Percentiles rank a stretch among this genome's conserved stretches.
These are phyloP conservation scores for Aureobasidium pullulans DNA, from an alignment of 2,329 filamentous ascomycete genomes.

Conservation along the genomic window DNA sequence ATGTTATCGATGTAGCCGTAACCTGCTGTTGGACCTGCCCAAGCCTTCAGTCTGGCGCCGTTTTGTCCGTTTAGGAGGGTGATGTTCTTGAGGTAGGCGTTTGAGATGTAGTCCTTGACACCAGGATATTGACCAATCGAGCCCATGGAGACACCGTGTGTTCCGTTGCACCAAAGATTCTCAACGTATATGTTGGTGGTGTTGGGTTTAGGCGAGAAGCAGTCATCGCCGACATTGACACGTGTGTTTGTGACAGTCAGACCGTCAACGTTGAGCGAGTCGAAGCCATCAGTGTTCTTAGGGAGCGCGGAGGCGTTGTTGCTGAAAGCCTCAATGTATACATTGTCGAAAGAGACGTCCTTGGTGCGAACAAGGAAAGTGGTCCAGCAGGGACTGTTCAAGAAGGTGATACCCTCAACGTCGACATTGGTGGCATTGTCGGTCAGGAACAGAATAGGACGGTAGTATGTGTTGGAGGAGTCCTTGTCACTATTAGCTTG, in stretches of 20 bases:
- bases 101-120: conserved; percentile 43
- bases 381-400: conserved; percentile 57
- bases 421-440: conserved; percentile 54
- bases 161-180: conserved; percentile 47
- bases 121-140: conserved; percentile 45
- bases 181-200: conserved; percentile 50
- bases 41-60: conserved; percentile 54
- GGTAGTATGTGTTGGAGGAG: conserved; percentile 47
- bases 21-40: conserved; percentile 51
- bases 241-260: conserved; percentile 35
- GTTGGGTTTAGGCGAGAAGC: conserved; percentile 54
- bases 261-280: conserved; percentile 51
- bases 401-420: conserved; percentile 51
- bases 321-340: conserved; percentile 49
- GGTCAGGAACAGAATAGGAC: conserved; percentile 54
- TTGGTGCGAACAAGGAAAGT: conserved; percentile 55
- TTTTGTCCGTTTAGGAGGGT: conserved; percentile 38
- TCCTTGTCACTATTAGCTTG: not conserved
- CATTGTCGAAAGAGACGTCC: conserved; percentile 47
- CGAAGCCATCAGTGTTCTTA: conserved; percentile 58
- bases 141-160: conserved; percentile 44
- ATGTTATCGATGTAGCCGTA: conserved; percentile 57
- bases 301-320: conserved; percentile 38
- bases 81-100: conserved; percentile 42
- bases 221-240: conserved; percentile 46